Conservation (phyloP, 768 basidiomycete species). For the Roridomyces roridus region DNA sequence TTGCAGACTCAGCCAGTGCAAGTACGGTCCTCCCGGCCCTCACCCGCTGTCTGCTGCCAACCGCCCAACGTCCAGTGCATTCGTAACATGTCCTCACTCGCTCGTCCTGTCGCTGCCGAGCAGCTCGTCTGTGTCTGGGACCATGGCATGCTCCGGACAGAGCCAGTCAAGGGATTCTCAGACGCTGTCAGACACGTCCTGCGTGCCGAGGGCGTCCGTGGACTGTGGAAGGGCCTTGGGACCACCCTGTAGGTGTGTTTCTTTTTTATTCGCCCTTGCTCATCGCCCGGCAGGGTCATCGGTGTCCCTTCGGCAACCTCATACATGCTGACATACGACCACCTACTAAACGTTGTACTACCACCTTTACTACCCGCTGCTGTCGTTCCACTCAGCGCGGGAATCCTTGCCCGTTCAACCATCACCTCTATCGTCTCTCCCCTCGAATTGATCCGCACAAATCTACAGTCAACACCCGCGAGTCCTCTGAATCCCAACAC, state of each 20-base stretch:
- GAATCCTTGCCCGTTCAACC: constrained; percentile 79
- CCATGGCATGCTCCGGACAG: constrained; percentile 68
- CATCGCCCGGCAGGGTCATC: constrained; percentile 64
- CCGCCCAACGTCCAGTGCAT: constrained; percentile 64
- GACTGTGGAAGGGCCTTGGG: constrained; percentile 95
- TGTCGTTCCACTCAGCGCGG: constrained; percentile 78
- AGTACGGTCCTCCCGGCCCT: constrained; percentile 56
- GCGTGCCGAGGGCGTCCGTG: constrained; percentile 80
- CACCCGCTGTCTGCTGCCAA: constrained; percentile 73
- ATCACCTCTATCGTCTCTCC: constrained; percentile 85
- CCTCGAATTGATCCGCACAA: constrained; percentile 91
- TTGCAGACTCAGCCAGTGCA: constrained; percentile 87
- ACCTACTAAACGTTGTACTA: constrained; percentile 69
- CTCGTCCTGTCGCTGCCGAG: constrained; percentile 59
- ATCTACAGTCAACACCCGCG: constrained; percentile 86
- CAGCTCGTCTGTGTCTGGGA: constrained; percentile 85
- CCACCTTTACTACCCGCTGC: constrained; percentile 63
- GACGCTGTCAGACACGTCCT: constrained; percentile 84
- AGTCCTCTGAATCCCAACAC: constrained; percentile 77
- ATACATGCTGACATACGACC: constrained; percentile 97
- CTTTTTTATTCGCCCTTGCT: constrained; percentile 12
- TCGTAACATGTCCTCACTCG: constrained; percentile 79
- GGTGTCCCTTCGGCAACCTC: constrained; percentile 90
- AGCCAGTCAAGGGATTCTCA: constrained; percentile 83
- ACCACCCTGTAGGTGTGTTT: constrained; percentile 78